phyloP scores from a whole-genome alignment of 2,329 filamentous ascomycete genomes.

The Neopestalotiopsis clavispora region DNA sequence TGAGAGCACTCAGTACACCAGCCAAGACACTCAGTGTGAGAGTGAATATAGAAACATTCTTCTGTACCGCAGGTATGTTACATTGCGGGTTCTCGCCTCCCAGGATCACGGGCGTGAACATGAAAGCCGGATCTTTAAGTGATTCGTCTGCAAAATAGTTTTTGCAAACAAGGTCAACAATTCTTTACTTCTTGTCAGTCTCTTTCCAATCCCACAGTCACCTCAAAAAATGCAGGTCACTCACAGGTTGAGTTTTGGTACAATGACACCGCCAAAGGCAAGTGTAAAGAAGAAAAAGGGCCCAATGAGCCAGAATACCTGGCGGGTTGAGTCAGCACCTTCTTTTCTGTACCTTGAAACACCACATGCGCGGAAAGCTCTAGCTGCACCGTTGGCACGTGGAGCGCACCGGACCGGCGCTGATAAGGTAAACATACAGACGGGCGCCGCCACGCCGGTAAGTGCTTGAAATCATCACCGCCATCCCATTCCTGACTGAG shows the following conservation, averaged over 20 bases:
- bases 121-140: slow-evolving; percentile 60
- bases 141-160: slow-evolving; percentile 77
- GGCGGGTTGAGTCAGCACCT: slow-evolving; percentile 29
- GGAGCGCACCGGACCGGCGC: not conserved
- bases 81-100: slow-evolving; percentile 80
- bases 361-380: slow-evolving; percentile 1
- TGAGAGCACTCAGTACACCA: slow-evolving; percentile 79
- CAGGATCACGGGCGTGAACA: slow-evolving; percentile 67
- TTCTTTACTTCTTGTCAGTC: slow-evolving; percentile 44
- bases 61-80: slow-evolving; percentile 77
- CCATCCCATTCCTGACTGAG: slow-evolving; percentile 50
- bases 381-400: not conserved
- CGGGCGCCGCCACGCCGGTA: slow-evolving; percentile 68
- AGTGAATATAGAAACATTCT: slow-evolving; percentile 77
- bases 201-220: not conserved
- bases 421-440: slow-evolving; percentile 52
- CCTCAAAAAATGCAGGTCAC: slow-evolving; percentile 26
- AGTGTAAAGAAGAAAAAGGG: slow-evolving; percentile 83
- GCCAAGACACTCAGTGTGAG: slow-evolving; percentile 76
- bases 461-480: slow-evolving; percentile 60
- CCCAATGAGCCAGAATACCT: slow-evolving; percentile 84
- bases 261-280: slow-evolving; percentile 83
- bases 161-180: slow-evolving; percentile 82
- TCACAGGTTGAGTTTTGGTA: slow-evolving; percentile 84
- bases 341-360: not conserved